phyloP scores from a whole-genome alignment of 2,329 filamentous ascomycete species.

The Aspergillus terreus region DNA sequence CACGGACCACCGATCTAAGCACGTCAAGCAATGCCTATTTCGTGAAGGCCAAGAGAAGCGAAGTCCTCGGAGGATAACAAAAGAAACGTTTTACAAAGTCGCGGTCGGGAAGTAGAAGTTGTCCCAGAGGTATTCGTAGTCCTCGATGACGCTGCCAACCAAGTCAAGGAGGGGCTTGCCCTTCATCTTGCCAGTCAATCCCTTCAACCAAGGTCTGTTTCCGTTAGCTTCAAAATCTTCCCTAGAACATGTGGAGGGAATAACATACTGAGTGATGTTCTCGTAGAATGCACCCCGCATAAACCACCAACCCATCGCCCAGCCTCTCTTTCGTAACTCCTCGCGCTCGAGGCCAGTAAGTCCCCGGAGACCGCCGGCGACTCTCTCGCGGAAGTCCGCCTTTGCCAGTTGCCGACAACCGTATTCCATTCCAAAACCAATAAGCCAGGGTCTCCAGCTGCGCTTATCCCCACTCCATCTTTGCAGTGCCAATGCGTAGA shows the following conservation, averaged over 20 bases:
- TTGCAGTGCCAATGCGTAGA: slow-evolving; percentile 81
- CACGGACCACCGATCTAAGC: neutral
- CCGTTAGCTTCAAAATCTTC: slow-evolving; percentile 20
- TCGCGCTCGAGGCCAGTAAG: slow-evolving; percentile 83
- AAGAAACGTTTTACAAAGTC: slow-evolving; percentile 38
- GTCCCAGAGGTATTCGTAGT: slow-evolving; percentile 98
- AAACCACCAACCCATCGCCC: slow-evolving; percentile 90
- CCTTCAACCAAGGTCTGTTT: slow-evolving; percentile 58
- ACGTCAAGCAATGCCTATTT: neutral
- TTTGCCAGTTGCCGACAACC: slow-evolving; percentile 80
- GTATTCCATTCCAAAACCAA: slow-evolving; percentile 81
- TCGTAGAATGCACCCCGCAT: slow-evolving; percentile 98
- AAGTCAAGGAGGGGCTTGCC: slow-evolving; percentile 74
- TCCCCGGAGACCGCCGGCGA: slow-evolving; percentile 69
- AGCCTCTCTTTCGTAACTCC: slow-evolving; percentile 81
- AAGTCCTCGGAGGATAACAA: neutral
- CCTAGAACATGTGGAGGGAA: neutral
- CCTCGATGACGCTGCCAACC: slow-evolving; percentile 80
- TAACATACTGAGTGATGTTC: slow-evolving; percentile 67
- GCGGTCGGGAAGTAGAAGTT: slow-evolving; percentile 86
- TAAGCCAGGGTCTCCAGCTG: slow-evolving; percentile 87
- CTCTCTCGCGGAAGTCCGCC: slow-evolving; percentile 58
- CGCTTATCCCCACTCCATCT: slow-evolving; percentile 67
- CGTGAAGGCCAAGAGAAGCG: slow-evolving; percentile 1
- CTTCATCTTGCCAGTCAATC: slow-evolving; percentile 66